Percentiles rank a stretch among this genome's conserved stretches.
Conservation (phyloP, 1,284 basidiomycete species). For the Austroboletus novae-zelandiae region DNA sequence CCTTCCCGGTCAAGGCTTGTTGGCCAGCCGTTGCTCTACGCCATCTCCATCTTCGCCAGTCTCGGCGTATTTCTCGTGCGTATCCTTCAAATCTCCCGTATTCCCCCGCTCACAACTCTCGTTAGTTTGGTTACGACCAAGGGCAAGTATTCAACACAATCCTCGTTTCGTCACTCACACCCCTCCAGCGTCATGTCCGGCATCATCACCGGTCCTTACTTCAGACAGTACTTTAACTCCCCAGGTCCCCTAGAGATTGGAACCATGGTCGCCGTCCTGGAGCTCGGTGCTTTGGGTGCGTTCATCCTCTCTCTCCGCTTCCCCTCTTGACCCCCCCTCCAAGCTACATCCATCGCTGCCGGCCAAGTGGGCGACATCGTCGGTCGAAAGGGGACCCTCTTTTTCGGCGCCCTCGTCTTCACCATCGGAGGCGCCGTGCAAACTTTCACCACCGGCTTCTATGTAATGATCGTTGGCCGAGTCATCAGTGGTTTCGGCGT, state of each 20-base stretch:
- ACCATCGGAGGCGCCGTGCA: conserved; percentile 88
- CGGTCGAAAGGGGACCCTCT: conserved; percentile 85
- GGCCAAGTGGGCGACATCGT: conserved; percentile 86
- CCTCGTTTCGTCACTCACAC: conserved; percentile 29
- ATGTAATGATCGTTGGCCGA: conserved; percentile 85
- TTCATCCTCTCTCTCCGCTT: conserved; percentile 8
- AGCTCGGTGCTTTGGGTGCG: conserved; percentile 89
- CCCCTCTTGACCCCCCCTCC: conserved; percentile 4
- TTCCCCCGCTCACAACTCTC: not conserved
- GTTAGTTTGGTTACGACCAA: conserved; percentile 89
- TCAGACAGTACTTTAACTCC: conserved; percentile 78
- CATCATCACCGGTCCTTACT: conserved; percentile 92
- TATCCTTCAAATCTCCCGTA: conserved; percentile 10
- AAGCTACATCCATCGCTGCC: conserved; percentile 88
- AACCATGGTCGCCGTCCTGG: conserved; percentile 90
- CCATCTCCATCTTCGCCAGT: conserved; percentile 81
- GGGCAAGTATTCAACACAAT: conserved; percentile 49
- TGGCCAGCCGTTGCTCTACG: conserved; percentile 79
- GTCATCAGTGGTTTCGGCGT: conserved; percentile 92
- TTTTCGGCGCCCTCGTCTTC: conserved; percentile 86
- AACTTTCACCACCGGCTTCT: conserved; percentile 83
- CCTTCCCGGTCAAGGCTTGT: conserved; percentile 57
- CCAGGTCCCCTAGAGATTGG: conserved; percentile 70
- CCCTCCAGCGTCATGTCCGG: conserved; percentile 79
- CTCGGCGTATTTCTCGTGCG: conserved; percentile 85